Conservation (phyloP, 352 stramenopile genomes). For the Pythium phragmitis region DNA sequence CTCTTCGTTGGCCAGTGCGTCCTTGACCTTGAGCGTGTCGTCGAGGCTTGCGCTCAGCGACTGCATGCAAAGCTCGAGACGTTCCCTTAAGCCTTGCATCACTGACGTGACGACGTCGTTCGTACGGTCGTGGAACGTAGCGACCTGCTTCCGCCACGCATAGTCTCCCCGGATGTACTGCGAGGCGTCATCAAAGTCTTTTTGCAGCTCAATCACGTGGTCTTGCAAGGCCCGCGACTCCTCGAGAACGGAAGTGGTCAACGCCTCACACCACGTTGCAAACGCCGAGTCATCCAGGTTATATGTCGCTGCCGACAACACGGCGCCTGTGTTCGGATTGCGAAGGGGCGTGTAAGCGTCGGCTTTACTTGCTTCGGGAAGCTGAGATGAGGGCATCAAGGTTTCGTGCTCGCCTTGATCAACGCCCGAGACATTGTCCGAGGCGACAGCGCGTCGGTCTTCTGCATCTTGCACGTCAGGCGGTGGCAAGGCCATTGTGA, state of each 20-base stretch:
- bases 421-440: not conserved
- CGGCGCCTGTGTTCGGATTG: not conserved
- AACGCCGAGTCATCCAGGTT: conserved; percentile 30
- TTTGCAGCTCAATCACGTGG: conserved; percentile 39
- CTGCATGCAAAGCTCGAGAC: conserved; percentile 35
- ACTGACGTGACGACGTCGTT: conserved; percentile 38
- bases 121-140: conserved; percentile 42
- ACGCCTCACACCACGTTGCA: conserved; percentile 34
- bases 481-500: not conserved
- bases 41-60: conserved; percentile 36
- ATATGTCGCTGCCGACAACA: conserved; percentile 11
- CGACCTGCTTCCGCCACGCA: conserved; percentile 60
- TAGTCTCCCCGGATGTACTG: conserved; percentile 60
- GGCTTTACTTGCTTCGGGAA: not conserved
- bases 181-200: conserved; percentile 52
- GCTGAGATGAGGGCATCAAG: not conserved
- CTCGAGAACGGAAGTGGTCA: conserved; percentile 33
- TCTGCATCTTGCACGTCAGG: not conserved
- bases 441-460: not conserved
- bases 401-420: not conserved
- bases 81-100: conserved; percentile 23
- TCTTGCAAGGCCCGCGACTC: conserved; percentile 30
- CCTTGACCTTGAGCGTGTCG: conserved; percentile 37
- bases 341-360: not conserved
- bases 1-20: conserved; percentile 34